These are phyloP conservation scores for Ambrosia artemisiifolia DNA, from an alignment of 129 eudicot genomes.

Conservation along the genomic window DNA sequence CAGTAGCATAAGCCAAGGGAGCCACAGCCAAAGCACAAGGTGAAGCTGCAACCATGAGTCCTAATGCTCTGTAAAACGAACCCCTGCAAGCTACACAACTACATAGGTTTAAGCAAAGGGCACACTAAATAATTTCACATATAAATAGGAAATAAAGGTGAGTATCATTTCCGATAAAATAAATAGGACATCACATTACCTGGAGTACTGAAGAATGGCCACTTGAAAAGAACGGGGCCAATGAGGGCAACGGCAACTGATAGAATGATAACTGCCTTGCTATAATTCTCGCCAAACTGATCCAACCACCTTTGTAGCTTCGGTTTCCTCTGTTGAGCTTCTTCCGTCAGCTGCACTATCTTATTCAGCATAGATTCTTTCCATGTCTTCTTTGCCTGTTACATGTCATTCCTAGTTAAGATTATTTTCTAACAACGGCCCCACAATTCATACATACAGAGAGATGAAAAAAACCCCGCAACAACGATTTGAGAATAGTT, in stretches of 20 bases:
- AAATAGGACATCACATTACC: conserved; percentile 45
- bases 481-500: background rate
- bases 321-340: conserved; percentile 89
- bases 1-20: conserved; percentile 94
- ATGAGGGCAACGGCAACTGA: conserved; percentile 73
- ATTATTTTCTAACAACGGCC: background rate
- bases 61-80: conserved; percentile 89
- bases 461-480: background rate
- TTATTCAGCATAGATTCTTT: conserved; percentile 87
- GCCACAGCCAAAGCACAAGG: conserved; percentile 99
- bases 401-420: conserved; percentile 8
- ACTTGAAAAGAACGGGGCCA: conserved; percentile 87
- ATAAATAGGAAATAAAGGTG: background rate
- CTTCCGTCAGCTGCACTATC: conserved; percentile 92
- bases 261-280: conserved; percentile 71
- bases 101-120: conserved; percentile 25
- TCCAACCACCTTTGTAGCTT: conserved; percentile 96
- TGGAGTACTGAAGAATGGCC: conserved; percentile 85
- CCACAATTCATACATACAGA: conserved; percentile 2
- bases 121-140: background rate
- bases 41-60: conserved; percentile 99
- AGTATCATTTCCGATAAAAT: background rate
- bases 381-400: conserved; percentile 89
- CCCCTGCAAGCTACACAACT: conserved; percentile 85
- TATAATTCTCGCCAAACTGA: conserved; percentile 90